Percentiles rank a stretch among this genome's conserved stretches.
Evolutionary conservation across 371 early-diverging fungal species (phyloP).

Genomic region (Rhizopus microsporus): DNA sequence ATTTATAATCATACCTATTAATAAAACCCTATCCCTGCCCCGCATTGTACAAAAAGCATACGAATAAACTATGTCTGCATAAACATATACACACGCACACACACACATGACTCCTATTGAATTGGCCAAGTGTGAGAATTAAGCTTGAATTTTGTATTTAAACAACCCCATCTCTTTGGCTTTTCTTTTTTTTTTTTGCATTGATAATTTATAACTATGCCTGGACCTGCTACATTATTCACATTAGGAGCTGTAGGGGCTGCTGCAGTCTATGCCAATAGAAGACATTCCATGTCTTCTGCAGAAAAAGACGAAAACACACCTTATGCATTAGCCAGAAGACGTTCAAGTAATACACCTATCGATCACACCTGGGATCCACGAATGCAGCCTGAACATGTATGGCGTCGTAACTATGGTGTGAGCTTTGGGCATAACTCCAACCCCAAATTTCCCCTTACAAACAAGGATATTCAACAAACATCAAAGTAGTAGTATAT

Average conservation of each 20-base stretch:
- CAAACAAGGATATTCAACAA: constrained; percentile 13
- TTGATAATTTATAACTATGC: constrained; percentile 27
- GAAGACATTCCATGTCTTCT: constrained; percentile 19
- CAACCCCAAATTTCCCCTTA: constrained; percentile 28
- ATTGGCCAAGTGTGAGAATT: no score
- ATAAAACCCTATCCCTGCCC: no score
- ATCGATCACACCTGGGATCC: constrained; percentile 33
- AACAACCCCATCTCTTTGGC: neutral
- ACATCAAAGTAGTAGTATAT: constrained; percentile 2
- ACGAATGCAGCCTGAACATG: constrained; percentile 40
- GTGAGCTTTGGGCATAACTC: constrained; percentile 50
- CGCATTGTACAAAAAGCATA: no score
- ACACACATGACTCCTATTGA: no score
- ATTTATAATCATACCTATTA: neutral
- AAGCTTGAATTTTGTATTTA: no score
- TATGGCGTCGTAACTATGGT: constrained; percentile 49
- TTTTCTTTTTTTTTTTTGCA: neutral
- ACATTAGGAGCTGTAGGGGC: constrained; percentile 49
- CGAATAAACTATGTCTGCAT: no score
- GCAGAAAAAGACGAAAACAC: constrained; percentile 11
- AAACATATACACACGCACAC: no score
- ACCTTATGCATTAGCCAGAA: constrained; percentile 37
- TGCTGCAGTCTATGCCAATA: constrained; percentile 33
- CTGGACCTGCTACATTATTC: constrained; percentile 44
- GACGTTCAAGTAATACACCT: constrained; percentile 31